These are phyloP conservation scores for Aspergillus novoparasiticus DNA, from an alignment of 2,329 filamentous ascomycete species.

Conservation along the genomic window DNA sequence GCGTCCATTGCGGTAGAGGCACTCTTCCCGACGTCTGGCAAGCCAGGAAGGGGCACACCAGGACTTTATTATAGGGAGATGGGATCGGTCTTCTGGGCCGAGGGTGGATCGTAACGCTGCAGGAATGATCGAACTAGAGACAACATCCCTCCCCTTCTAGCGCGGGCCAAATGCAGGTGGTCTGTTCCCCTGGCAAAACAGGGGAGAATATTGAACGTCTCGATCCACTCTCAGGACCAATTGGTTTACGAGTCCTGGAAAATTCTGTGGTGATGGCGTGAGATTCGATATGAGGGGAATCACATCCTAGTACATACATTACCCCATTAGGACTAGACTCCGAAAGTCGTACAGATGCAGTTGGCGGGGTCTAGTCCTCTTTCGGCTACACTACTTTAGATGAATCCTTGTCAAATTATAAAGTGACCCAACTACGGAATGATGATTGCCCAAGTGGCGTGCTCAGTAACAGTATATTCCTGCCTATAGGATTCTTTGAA, in stretches of 20 bases:
- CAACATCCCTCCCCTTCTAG: not conserved
- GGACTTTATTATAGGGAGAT: not conserved
- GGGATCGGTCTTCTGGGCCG: not conserved
- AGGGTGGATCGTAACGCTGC: not conserved
- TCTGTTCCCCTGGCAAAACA: not conserved
- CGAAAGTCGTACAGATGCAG: conserved; percentile 9
- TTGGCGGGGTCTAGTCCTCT: conserved; percentile 28
- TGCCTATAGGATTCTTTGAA: not conserved
- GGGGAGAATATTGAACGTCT: not conserved
- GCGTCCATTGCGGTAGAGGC: not conserved
- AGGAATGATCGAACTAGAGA: not conserved
- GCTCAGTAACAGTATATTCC: not conserved
- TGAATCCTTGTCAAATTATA: not conserved
- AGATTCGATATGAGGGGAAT: not conserved
- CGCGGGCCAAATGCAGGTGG: not conserved
- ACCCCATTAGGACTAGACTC: conserved; percentile 28
- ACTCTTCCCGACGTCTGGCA: not conserved
- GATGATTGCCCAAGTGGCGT: not conserved
- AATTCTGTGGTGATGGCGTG: not conserved
- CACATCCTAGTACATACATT: not conserved
- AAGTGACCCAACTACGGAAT: not conserved
- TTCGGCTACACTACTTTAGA: conserved; percentile 6
- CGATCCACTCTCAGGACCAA: not conserved
- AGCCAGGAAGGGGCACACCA: not conserved
- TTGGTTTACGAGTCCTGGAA: not conserved